Conservation (phyloP, 2,329 filamentous ascomycete genomes). For the Hypocrella siamensis region DNA sequence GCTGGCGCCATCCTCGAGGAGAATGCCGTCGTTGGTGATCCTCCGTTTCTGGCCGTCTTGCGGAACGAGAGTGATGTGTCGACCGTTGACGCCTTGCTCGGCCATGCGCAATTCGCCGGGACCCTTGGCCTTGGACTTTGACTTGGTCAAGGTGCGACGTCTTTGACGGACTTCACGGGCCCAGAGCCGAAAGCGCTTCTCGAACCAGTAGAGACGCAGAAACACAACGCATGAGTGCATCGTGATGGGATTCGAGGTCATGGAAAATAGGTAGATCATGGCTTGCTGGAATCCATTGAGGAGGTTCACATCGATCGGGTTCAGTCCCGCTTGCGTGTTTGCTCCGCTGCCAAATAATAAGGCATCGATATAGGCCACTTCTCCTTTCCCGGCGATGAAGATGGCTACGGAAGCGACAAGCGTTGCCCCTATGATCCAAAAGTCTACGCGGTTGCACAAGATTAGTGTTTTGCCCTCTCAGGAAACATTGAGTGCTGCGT, state of each 20-base stretch:
- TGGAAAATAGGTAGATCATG: conserved; percentile 53
- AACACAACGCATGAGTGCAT: conserved; percentile 81
- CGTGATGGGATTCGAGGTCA: conserved; percentile 69
- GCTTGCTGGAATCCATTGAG: conserved; percentile 61
- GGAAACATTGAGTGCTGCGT: conserved; percentile 17
- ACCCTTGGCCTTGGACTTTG: conserved; percentile 36
- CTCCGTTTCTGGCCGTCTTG: conserved; percentile 35
- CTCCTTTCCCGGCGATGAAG: conserved; percentile 40
- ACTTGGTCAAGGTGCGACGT: conserved; percentile 47
- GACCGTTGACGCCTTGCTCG: conserved; percentile 49
- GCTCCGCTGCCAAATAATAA: conserved; percentile 77
- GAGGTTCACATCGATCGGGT: conserved; percentile 56
- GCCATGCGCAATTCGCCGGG: conserved; percentile 26
- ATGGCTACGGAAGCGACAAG: conserved; percentile 66
- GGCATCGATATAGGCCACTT: conserved; percentile 68
- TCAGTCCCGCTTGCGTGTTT: conserved; percentile 85
- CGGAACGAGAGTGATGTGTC: conserved; percentile 52
- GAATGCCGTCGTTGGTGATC: conserved; percentile 44
- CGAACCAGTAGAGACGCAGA: conserved; percentile 91
- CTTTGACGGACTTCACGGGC: conserved; percentile 55
- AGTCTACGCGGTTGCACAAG: conserved; percentile 32
- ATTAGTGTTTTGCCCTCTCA: no score
- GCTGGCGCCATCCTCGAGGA: conserved; percentile 26
- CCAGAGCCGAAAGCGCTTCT: conserved; percentile 82
- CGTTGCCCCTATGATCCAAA: conserved; percentile 62